Conservation (phyloP, 345 rosid genomes). For the Euphorbia peplus region DNA sequence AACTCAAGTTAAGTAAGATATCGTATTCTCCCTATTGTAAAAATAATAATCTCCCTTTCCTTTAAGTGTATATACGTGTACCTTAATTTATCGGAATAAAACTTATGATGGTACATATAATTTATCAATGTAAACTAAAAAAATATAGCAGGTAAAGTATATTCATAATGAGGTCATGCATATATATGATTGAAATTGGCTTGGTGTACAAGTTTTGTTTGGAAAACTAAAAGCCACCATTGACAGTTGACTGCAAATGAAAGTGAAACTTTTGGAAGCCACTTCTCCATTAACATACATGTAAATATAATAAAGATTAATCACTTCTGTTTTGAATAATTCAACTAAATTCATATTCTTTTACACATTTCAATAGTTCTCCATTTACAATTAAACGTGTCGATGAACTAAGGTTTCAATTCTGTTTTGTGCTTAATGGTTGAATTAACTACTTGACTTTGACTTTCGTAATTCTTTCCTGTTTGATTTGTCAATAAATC, state of each 20-base stretch:
- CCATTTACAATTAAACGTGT: background rate
- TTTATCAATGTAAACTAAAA: too few species aligned
- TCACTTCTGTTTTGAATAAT: background rate
- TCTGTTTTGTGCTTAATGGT: background rate
- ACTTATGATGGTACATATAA: too few species aligned
- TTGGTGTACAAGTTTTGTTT: background rate
- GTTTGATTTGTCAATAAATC: background rate
- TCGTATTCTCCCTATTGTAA: too few species aligned
- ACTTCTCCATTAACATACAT: background rate
- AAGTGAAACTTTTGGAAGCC: background rate
- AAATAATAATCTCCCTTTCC: too few species aligned
- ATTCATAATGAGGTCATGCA: too few species aligned
- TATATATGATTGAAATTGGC: background rate
- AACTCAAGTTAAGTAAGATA: too few species aligned
- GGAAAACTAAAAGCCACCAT: background rate
- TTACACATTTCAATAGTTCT: background rate
- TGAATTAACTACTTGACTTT: background rate
- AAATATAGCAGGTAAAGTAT: too few species aligned
- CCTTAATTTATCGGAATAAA: too few species aligned
- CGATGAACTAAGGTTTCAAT: background rate
- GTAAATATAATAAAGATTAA: too few species aligned
- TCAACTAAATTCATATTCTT: background rate
- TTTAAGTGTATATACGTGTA: too few species aligned
- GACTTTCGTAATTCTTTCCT: background rate
- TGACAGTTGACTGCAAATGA: background rate